A percentile compares a stretch with the other conserved stretches of the same genome.
phyloP scores from a whole-genome alignment of 2,329 filamentous ascomycete genomes.

The Aspergillus alliaceus region DNA sequence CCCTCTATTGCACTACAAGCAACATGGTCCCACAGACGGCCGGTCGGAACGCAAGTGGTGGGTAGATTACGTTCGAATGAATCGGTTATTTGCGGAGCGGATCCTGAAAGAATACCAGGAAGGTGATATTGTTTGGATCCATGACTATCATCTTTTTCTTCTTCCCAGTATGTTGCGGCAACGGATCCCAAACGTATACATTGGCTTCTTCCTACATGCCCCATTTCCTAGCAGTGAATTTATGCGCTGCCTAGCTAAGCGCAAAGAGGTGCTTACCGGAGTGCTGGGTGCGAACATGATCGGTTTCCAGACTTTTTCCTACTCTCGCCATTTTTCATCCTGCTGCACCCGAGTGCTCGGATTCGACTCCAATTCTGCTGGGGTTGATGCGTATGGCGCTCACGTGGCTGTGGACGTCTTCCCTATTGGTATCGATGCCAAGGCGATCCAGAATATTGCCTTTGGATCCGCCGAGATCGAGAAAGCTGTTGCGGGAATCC shows the following conservation, averaged over 20 bases:
- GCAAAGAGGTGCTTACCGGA: slow-evolving; percentile 88
- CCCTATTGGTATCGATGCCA: slow-evolving; percentile 91
- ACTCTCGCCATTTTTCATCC: slow-evolving; percentile 89
- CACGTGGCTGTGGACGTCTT: slow-evolving; percentile 91
- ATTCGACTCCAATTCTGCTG: slow-evolving; percentile 81
- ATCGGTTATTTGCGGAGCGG: slow-evolving; percentile 84
- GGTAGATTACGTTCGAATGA: slow-evolving; percentile 91
- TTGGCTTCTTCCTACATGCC: slow-evolving; percentile 90
- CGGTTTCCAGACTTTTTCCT: slow-evolving; percentile 93
- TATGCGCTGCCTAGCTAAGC: slow-evolving; percentile 79
- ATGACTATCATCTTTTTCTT: slow-evolving; percentile 91
- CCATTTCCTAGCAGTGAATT: slow-evolving; percentile 97
- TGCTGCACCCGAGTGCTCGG: slow-evolving; percentile 89
- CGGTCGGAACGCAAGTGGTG: slow-evolving; percentile 78
- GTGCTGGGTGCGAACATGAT: slow-evolving; percentile 89
- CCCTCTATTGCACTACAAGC: slow-evolving; percentile 93
- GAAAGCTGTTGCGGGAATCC: slow-evolving; percentile 70
- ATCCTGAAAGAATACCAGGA: slow-evolving; percentile 89
- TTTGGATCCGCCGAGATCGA: slow-evolving; percentile 70
- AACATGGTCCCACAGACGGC: slow-evolving; percentile 85
- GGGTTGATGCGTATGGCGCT: slow-evolving; percentile 84
- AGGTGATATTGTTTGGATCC: slow-evolving; percentile 87
- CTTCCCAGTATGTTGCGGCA: slow-evolving; percentile 87
- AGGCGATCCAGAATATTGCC: slow-evolving; percentile 71
- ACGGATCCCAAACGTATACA: slow-evolving; percentile 82